Evolutionary conservation across 176 grass and related monocot genomes (phyloP).

Genomic region (Elaeis guineensis): DNA sequence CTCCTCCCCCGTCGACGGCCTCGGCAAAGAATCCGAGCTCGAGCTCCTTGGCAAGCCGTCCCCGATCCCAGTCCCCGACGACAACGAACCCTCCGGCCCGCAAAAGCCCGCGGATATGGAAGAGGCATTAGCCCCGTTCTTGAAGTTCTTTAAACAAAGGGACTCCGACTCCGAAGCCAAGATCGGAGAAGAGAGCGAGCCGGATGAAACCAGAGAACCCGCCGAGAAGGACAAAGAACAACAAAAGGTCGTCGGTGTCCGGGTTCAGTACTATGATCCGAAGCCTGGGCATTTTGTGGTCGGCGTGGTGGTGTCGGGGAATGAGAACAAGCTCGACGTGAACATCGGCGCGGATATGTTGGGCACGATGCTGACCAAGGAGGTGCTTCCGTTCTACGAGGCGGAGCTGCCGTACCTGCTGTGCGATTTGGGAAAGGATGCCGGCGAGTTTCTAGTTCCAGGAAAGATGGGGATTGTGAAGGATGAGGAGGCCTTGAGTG

Average conservation of each 20-base stretch:
- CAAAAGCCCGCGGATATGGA: conserved; percentile 12
- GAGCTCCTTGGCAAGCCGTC: conserved; percentile 64
- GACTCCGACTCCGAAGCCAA: not conserved
- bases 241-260: not conserved
- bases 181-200: conserved; percentile 4
- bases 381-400: conserved; percentile 74
- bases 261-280: conserved; percentile 43
- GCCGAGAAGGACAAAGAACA: not conserved
- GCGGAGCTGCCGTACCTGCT: conserved; percentile 33
- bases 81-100: not conserved
- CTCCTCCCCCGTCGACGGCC: not conserved
- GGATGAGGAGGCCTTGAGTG: too few species aligned
- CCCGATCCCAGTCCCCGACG: conserved; percentile 5
- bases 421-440: conserved; percentile 17
- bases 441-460: conserved; percentile 3
- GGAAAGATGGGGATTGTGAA: conserved; percentile 56
- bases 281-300: conserved; percentile 67
- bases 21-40: conserved; percentile 28
- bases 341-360: conserved; percentile 72
- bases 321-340: conserved; percentile 70
- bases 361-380: conserved; percentile 75
- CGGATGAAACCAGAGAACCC: not conserved
- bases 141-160: conserved; percentile 60
- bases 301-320: conserved; percentile 70
- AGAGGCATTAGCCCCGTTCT: conserved; percentile 51